Evolutionary conservation across 2,329 filamentous ascomycete species (phyloP).

Genomic region (Cladobotryum protrusum): DNA sequence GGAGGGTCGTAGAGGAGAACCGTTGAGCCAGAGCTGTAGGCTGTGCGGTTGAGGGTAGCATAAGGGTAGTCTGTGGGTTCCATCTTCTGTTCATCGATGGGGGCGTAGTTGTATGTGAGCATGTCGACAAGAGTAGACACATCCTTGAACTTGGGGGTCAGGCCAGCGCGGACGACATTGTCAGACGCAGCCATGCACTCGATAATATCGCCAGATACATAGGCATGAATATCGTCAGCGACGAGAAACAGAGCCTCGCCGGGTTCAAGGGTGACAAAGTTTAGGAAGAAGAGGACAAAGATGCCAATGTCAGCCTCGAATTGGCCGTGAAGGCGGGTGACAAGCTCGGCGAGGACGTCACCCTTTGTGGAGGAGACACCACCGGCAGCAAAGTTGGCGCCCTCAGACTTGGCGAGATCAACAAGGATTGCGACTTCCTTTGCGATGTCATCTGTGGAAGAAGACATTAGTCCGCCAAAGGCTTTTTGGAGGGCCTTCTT

Average conservation of each 20-base stretch:
- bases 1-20: slow-evolving; percentile 84
- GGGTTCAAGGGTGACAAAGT: slow-evolving; percentile 80
- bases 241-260: slow-evolving; percentile 95
- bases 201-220: slow-evolving; percentile 88
- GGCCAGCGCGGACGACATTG: slow-evolving; percentile 94
- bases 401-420: slow-evolving; percentile 60
- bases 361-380: slow-evolving; percentile 64
- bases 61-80: slow-evolving; percentile 78
- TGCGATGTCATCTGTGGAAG: slow-evolving; percentile 51
- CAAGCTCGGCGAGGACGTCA: slow-evolving; percentile 67
- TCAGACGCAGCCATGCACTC: slow-evolving; percentile 99
- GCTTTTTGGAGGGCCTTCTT: slow-evolving; percentile 70
- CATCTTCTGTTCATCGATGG: slow-evolving; percentile 95
- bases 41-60: slow-evolving; percentile 70
- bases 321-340: slow-evolving; percentile 69
- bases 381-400: slow-evolving; percentile 65
- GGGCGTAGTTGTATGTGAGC: slow-evolving; percentile 92
- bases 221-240: slow-evolving; percentile 96
- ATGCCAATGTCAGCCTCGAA: slow-evolving; percentile 89
- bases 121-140: slow-evolving; percentile 81
- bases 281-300: slow-evolving; percentile 95
- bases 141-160: slow-evolving; percentile 98
- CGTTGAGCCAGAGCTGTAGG: slow-evolving; percentile 70
- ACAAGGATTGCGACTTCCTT: slow-evolving; percentile 62
- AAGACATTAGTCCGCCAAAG: slow-evolving; percentile 78